Evolutionary conservation across 768 basidiomycete genomes (phyloP).

Genomic region (Tylopilus balloui): DNA sequence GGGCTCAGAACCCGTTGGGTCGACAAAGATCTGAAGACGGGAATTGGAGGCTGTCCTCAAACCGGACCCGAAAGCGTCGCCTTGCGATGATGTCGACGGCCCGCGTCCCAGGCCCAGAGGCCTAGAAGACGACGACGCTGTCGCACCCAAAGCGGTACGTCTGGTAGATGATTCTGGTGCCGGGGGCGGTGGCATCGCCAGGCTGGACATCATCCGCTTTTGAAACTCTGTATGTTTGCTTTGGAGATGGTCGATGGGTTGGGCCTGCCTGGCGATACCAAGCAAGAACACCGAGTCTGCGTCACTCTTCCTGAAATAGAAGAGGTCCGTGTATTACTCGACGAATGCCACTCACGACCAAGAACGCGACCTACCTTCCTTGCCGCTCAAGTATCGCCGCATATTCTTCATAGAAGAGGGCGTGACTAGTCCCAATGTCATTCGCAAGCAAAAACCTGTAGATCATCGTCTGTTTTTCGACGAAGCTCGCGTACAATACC

Average conservation of each 20-base stretch:
- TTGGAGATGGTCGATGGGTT: constrained; percentile 77
- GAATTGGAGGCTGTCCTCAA: constrained; percentile 45
- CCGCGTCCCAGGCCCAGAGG: constrained; percentile 15
- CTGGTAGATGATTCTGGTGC: constrained; percentile 34
- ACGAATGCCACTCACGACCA: constrained; percentile 31
- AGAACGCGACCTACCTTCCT: constrained; percentile 56
- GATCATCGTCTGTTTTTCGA: constrained; percentile 84
- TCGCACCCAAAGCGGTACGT: constrained; percentile 44
- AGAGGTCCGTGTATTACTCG: not conserved
- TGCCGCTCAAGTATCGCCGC: constrained; percentile 80
- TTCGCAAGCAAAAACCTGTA: constrained; percentile 88
- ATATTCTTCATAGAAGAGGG: constrained; percentile 88
- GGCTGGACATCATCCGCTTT: constrained; percentile 75
- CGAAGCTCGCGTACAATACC: constrained; percentile 89
- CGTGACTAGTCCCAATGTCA: constrained; percentile 80
- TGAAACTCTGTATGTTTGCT: constrained; percentile 82
- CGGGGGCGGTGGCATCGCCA: constrained; percentile 36
- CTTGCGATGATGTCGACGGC: constrained; percentile 16
- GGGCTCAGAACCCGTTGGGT: constrained; percentile 53
- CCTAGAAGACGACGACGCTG: constrained; percentile 35
- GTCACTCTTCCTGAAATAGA: constrained; percentile 61
- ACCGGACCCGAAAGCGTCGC: constrained; percentile 31
- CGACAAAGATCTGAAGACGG: constrained; percentile 68
- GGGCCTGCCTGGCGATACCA: constrained; percentile 79
- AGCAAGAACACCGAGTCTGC: constrained; percentile 89